Conservation (phyloP, 768 basidiomycete species). For the Porphyrellus cyaneotinctus region DNA sequence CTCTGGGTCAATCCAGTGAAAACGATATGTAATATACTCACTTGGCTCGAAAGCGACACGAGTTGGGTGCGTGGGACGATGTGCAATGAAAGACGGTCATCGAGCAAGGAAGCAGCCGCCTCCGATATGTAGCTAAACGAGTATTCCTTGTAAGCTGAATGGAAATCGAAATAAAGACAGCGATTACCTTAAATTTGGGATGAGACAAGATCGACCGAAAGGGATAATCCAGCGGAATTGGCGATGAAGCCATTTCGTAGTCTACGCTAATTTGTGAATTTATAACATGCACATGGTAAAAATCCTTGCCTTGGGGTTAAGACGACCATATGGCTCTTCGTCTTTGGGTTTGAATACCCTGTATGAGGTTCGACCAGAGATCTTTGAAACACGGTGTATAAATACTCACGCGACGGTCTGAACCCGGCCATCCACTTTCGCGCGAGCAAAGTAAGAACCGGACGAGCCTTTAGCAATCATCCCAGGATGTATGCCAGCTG, state of each 20-base stretch:
- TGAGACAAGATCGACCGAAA: conserved; percentile 84
- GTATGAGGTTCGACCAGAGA: not conserved
- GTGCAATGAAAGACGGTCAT: conserved; percentile 64
- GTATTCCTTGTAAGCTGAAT: not conserved
- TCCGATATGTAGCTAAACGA: conserved; percentile 74
- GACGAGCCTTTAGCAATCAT: conserved; percentile 89
- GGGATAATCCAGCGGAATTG: conserved; percentile 88
- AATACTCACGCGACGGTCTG: conserved; percentile 73
- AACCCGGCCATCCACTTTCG: conserved; percentile 69
- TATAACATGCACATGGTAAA: not conserved
- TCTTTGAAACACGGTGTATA: not conserved
- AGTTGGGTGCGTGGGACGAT: conserved; percentile 87
- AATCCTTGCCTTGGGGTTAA: conserved; percentile 72
- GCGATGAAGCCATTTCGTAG: conserved; percentile 86
- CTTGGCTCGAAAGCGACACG: conserved; percentile 75
- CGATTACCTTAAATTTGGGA: conserved; percentile 77
- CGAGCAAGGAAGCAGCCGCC: conserved; percentile 83
- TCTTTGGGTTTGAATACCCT: conserved; percentile 93
- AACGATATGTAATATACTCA: conserved; percentile 13
- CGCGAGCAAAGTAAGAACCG: conserved; percentile 89
- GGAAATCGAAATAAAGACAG: not conserved
- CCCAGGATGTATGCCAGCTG: conserved; percentile 80
- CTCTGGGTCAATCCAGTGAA: not conserved
- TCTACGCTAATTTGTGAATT: conserved; percentile 39
- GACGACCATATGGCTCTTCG: conserved; percentile 82